phyloP scores from a whole-genome alignment of 495 filamentous ascomycete genomes.

The Neurospora discreta region DNA sequence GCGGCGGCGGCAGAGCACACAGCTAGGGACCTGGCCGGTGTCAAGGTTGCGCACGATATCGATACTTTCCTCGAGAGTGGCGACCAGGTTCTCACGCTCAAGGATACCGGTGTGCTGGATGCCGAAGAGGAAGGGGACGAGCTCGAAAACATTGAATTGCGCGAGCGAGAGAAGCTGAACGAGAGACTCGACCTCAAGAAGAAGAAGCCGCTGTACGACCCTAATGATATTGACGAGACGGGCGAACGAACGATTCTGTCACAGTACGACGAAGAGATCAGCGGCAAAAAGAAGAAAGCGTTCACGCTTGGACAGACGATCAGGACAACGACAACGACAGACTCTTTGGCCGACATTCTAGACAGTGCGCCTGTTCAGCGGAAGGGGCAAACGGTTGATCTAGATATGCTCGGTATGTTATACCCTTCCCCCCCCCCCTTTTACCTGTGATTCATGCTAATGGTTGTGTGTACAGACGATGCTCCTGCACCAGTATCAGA shows the following conservation, averaged over 20 bases:
- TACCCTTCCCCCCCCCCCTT: neutral
- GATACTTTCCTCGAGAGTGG: slow-evolving; percentile 65
- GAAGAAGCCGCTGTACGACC: slow-evolving; percentile 83
- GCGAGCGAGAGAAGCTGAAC: slow-evolving; percentile 63
- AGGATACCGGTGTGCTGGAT: slow-evolving; percentile 76
- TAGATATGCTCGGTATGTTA: slow-evolving; percentile 52
- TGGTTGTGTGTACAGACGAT: slow-evolving; percentile 39
- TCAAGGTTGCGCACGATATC: slow-evolving; percentile 83
- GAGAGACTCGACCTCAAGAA: slow-evolving; percentile 82
- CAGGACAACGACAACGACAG: slow-evolving; percentile 53
- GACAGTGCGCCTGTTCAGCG: slow-evolving; percentile 39
- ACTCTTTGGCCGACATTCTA: slow-evolving; percentile 47
- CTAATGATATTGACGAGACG: slow-evolving; percentile 58
- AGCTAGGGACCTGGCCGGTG: slow-evolving; percentile 70
- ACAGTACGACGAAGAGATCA: slow-evolving; percentile 93
- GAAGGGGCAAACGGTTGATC: slow-evolving; percentile 59
- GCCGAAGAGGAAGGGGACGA: slow-evolving; percentile 89
- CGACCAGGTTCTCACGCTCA: slow-evolving; percentile 81
- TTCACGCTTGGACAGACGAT: slow-evolving; percentile 78
- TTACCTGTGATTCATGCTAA: slow-evolving; percentile 15
- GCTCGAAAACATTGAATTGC: slow-evolving; percentile 70
- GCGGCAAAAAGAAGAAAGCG: slow-evolving; percentile 78
- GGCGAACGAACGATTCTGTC: slow-evolving; percentile 56
- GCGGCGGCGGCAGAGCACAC: slow-evolving; percentile 54
- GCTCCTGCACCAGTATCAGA: slow-evolving; percentile 53